Conservation (phyloP, 108 stramenopile species). For the Conticribra guillardii region DNA sequence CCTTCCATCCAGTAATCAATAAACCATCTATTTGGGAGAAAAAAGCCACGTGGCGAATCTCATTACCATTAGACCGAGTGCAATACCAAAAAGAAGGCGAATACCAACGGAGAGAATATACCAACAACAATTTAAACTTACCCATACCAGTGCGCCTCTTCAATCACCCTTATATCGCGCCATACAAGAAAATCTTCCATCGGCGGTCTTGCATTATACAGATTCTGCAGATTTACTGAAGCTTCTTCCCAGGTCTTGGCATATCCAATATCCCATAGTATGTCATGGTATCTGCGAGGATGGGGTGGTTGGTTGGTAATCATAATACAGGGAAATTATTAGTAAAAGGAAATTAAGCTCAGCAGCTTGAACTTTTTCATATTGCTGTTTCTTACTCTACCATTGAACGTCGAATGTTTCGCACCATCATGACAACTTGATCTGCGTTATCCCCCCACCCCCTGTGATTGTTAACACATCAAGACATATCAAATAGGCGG, state of each 20-base stretch:
- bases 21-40: too few relatives aligned
- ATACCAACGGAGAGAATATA: too few relatives aligned
- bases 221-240: conserved; percentile 12
- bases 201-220: conserved; percentile 31
- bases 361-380: too few relatives aligned
- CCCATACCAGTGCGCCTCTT: conserved; percentile 46
- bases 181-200: conserved; percentile 20
- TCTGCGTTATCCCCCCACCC: conserved; percentile 39
- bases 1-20: conserved; percentile 51
- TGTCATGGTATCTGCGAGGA: conserved; percentile 52
- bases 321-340: too few relatives aligned
- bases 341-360: too few relatives aligned
- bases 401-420: not conserved
- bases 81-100: too few relatives aligned
- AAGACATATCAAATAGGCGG: not conserved
- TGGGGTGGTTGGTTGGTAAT: too few relatives aligned
- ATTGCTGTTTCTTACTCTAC: too few relatives aligned
- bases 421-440: conserved; percentile 15
- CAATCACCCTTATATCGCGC: conserved; percentile 37
- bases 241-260: conserved; percentile 42
- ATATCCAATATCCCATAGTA: conserved; percentile 35
- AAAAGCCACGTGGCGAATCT: too few relatives aligned
- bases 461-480: not conserved
- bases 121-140: too few relatives aligned
- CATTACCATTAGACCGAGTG: too few relatives aligned